These are phyloP conservation scores for Stagonosporopsis tanaceti DNA, from an alignment of 2,329 filamentous ascomycete species.

Conservation along the genomic window DNA sequence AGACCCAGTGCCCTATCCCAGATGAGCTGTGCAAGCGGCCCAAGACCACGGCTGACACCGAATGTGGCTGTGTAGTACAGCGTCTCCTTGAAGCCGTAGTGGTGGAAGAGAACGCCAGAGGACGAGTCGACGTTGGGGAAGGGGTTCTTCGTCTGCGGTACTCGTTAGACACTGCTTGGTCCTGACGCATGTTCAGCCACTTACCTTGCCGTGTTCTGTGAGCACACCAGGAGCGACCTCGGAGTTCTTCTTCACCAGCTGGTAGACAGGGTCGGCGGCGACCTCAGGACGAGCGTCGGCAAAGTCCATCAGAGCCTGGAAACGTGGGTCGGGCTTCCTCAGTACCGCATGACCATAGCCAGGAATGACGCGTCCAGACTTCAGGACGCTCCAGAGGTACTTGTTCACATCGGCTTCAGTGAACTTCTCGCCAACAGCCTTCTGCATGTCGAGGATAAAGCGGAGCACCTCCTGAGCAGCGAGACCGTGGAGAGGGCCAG, in stretches of 20 bases:
- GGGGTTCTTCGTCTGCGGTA: constrained; percentile 81
- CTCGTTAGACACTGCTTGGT: constrained; percentile 2
- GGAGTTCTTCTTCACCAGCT: constrained; percentile 91
- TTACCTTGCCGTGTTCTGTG: constrained; percentile 87
- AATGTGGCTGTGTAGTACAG: constrained; percentile 87
- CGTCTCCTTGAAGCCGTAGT: constrained; percentile 97
- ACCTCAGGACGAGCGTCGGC: constrained; percentile 86
- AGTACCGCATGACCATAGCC: constrained; percentile 96
- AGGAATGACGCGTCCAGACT: constrained; percentile 91
- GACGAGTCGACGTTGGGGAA: constrained; percentile 96
- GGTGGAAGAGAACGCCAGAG: constrained; percentile 94
- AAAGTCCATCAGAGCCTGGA: constrained; percentile 96
- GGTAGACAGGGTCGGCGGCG: constrained; percentile 85
- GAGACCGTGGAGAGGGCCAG: constrained; percentile 90
- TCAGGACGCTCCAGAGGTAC: constrained; percentile 92
- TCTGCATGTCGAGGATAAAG: constrained; percentile 97
- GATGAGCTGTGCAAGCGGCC: constrained; percentile 90
- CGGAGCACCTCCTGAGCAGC: constrained; percentile 96
- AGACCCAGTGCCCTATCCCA: constrained; percentile 95
- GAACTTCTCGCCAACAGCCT: constrained; percentile 79
- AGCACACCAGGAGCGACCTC: constrained; percentile 90
- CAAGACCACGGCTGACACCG: constrained; percentile 75
- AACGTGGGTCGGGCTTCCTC: constrained; percentile 95
- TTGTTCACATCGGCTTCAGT: constrained; percentile 82
- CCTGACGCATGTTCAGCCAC: constrained; percentile 4